Percentiles rank a stretch among this genome's conserved stretches.
Evolutionary conservation across 2,329 filamentous ascomycete species (phyloP).

Genomic region (Ceratocystis papillata): DNA sequence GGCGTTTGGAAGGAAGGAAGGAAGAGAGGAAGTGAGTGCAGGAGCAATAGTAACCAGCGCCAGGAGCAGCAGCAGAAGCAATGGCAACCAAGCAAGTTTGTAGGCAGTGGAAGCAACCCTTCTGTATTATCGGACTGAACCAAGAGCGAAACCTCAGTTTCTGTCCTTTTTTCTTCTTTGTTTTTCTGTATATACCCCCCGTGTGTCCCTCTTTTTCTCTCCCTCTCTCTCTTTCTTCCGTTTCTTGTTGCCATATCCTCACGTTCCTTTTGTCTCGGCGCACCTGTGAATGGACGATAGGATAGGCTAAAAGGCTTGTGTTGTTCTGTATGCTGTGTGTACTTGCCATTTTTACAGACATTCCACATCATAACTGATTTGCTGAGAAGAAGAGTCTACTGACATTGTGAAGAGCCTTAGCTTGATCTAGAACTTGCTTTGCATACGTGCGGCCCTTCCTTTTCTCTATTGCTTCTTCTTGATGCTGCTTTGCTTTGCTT

Average conservation of each 20-base stretch:
- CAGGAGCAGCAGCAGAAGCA: not conserved
- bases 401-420: not conserved
- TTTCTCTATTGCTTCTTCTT: not conserved
- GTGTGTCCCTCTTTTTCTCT: constrained; percentile 6
- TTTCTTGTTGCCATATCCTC: constrained; percentile 2
- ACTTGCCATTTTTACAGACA: constrained; percentile 4
- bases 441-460: not conserved
- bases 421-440: not conserved
- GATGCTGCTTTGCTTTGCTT: not conserved
- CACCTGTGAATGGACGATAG: constrained; percentile 1
- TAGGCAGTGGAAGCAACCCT: not conserved
- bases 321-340: not conserved
- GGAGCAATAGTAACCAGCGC: not conserved
- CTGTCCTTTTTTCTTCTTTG: not conserved
- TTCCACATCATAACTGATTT: not conserved
- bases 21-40: not conserved
- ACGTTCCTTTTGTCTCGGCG: constrained; percentile 3
- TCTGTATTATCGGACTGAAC: constrained; percentile 2
- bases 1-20: constrained; percentile 10
- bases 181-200: constrained; percentile 11
- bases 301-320: not conserved
- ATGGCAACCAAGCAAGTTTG: not conserved
- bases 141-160: constrained; percentile 12
- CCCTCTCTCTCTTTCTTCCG: constrained; percentile 3
- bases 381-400: no score